phyloP scores from a whole-genome alignment of 2,329 filamentous ascomycete species.

The Scytalidium lignicola region DNA sequence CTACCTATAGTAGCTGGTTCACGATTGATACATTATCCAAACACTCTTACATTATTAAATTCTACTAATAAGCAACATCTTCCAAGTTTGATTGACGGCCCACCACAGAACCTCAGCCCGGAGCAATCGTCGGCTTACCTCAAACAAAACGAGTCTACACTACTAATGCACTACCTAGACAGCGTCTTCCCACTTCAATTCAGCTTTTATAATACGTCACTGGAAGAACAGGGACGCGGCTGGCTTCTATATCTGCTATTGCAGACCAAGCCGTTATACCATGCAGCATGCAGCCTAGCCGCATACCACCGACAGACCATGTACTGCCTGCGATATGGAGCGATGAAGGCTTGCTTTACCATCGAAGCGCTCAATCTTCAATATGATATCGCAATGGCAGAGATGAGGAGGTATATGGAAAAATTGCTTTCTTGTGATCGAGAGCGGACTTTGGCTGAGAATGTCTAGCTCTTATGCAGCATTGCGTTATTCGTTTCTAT shows the following conservation, averaged over 20 bases:
- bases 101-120: not conserved
- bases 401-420: slow-evolving; percentile 18
- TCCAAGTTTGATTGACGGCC: not conserved
- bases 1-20: too few relatives aligned
- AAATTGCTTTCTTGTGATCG: slow-evolving; percentile 34
- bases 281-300: slow-evolving; percentile 48
- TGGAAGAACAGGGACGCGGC: slow-evolving; percentile 49
- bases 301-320: slow-evolving; percentile 50
- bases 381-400: slow-evolving; percentile 35
- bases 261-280: slow-evolving; percentile 50
- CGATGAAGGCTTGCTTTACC: not conserved
- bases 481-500: slow-evolving; percentile 10
- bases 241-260: slow-evolving; percentile 55
- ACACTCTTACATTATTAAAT: too few relatives aligned
- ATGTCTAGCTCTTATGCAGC: slow-evolving; percentile 40
- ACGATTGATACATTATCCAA: too few relatives aligned
- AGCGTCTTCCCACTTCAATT: slow-evolving; percentile 57
- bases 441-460: slow-evolving; percentile 44
- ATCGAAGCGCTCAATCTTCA: slow-evolving; percentile 1
- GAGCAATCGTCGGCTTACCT: not conserved
- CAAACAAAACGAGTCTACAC: slow-evolving; percentile 9
- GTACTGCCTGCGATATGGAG: slow-evolving; percentile 29
- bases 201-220: slow-evolving; percentile 53
- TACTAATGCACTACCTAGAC: slow-evolving; percentile 56
- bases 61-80: not conserved